These are phyloP conservation scores for Trichophyton schoenleinii DNA, from an alignment of 2,329 filamentous ascomycete genomes.

Conservation along the genomic window DNA sequence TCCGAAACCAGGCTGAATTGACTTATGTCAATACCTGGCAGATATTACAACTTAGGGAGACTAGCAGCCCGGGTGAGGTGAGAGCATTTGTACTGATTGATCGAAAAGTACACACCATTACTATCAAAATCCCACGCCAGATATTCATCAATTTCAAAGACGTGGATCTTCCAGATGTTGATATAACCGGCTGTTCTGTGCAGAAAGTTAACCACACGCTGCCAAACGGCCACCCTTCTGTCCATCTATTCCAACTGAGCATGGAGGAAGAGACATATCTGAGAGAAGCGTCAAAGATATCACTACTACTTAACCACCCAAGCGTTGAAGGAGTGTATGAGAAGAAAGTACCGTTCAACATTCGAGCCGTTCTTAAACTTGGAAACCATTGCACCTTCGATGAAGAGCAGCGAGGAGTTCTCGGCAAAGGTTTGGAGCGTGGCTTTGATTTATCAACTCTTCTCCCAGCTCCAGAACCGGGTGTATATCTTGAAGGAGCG, in stretches of 20 bases:
- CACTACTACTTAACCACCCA: slow-evolving; percentile 72
- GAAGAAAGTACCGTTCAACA: slow-evolving; percentile 73
- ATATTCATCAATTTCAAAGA: slow-evolving; percentile 86
- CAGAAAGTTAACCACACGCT: slow-evolving; percentile 90
- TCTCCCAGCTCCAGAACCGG: slow-evolving; percentile 52
- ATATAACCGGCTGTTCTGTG: slow-evolving; percentile 71
- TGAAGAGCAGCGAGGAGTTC: slow-evolving; percentile 73
- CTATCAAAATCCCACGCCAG: slow-evolving; percentile 76
- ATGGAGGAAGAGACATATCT: slow-evolving; percentile 83
- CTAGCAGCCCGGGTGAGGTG: slow-evolving; percentile 75
- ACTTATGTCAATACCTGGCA: slow-evolving; percentile 94
- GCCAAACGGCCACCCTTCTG: slow-evolving; percentile 87
- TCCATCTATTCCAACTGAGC: slow-evolving; percentile 86
- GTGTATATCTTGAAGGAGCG: slow-evolving; percentile 62
- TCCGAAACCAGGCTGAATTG: slow-evolving; percentile 82
- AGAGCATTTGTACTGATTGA: slow-evolving; percentile 86
- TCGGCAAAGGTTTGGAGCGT: slow-evolving; percentile 83
- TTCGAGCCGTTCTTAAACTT: slow-evolving; percentile 76
- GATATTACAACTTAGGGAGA: slow-evolving; percentile 71
- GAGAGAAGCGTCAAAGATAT: slow-evolving; percentile 69
- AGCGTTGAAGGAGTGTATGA: slow-evolving; percentile 98
- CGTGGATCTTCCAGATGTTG: slow-evolving; percentile 75
- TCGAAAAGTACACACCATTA: slow-evolving; percentile 75
- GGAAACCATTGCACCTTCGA: slow-evolving; percentile 92
- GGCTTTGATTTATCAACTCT: slow-evolving; percentile 79